A percentile compares a stretch with the other conserved stretches of the same genome.
Evolutionary conservation across 2,329 filamentous ascomycete genomes (phyloP).

Genomic region (Dryadomyces quercus-mongolicae): DNA sequence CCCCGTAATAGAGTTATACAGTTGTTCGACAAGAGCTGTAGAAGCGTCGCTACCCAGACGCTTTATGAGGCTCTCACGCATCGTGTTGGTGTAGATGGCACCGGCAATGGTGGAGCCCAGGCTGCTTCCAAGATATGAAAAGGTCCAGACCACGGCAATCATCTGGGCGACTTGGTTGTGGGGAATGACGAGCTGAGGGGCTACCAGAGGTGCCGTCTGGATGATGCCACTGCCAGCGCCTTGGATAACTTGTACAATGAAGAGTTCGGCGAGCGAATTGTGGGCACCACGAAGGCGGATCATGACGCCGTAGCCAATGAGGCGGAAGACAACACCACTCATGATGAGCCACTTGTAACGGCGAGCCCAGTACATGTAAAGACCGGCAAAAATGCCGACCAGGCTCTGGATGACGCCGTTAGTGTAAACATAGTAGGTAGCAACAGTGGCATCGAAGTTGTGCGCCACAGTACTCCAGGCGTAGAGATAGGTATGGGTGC

Average conservation of each 20-base stretch:
- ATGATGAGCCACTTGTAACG: slow-evolving; percentile 8
- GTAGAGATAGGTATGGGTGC: slow-evolving; percentile 8
- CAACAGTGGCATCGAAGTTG: slow-evolving; percentile 3
- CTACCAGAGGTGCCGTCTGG: slow-evolving; percentile 27
- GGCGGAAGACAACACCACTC: slow-evolving; percentile 6
- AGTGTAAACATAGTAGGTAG: slow-evolving; percentile 5
- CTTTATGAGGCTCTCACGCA: not conserved
- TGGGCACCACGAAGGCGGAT: slow-evolving; percentile 30
- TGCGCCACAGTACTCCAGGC: slow-evolving; percentile 7
- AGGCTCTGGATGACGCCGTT: slow-evolving; percentile 8
- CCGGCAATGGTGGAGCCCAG: slow-evolving; percentile 9
- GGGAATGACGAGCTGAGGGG: slow-evolving; percentile 15
- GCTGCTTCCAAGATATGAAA: slow-evolving; percentile 6
- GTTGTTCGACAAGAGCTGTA: slow-evolving; percentile 2
- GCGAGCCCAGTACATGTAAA: slow-evolving; percentile 5
- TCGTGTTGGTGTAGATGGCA: slow-evolving; percentile 9
- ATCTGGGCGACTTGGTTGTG: slow-evolving; percentile 8
- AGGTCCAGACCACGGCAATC: slow-evolving; percentile 5
- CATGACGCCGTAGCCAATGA: slow-evolving; percentile 24
- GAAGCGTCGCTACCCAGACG: slow-evolving; percentile 6
- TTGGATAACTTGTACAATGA: slow-evolving; percentile 34
- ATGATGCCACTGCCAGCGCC: slow-evolving; percentile 34
- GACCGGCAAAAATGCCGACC: slow-evolving; percentile 6
- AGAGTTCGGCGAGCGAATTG: slow-evolving; percentile 31
- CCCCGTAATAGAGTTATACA: slow-evolving; percentile 8